Base-by-base conservation (phyloP, 345 rosid species). In the Populus simonii region DNA sequence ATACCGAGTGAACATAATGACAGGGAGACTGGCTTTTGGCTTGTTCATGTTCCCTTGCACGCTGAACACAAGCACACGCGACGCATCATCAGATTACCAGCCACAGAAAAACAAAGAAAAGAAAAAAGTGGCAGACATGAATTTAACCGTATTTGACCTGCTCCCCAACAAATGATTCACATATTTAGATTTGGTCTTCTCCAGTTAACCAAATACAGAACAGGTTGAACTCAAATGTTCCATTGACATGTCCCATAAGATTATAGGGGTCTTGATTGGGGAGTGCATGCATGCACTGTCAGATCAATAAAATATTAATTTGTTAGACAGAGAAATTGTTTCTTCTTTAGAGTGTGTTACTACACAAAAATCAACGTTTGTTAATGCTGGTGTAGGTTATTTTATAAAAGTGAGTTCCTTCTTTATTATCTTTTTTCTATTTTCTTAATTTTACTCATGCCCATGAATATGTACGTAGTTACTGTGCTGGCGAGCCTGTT, bases 51-150 rank as follows among this genome's bases (percentile, higher is more conserved):
- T 73, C 70, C 73, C 59, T 38, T 13, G 11, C 36, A 41, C 5
- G 36, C 18, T 65, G 12, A 23, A 59, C 39, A 38, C 66, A 65
- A 45, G 66, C 77, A 68, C 8, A 45, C 29, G 25, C 70, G 76
- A 36, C 15, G 4, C 11, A 11, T 35, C 62, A 74, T 38, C 15
- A 67, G 43, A 70, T 47, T 7, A 1, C 76, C 69, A 33, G 69
- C 66, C 33, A 15, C 51, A 47, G 51, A 15, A 15, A 39, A 8
- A 8, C 1, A 39, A 7, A 38, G 0, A 38, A 23, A 47, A 39
- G 36, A 39, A 39, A 51, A 33, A 22, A 78, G 45, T 41, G 76
- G 74, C 38, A 33, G 76, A 75, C 85, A 77, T 16, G 55, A 75
- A 12, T 45, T 67, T 15, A 55, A 29, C 80, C 59, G 57, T 68